phyloP scores from a whole-genome alignment of 2,329 filamentous ascomycete species.

The Colletotrichum agaves region DNA sequence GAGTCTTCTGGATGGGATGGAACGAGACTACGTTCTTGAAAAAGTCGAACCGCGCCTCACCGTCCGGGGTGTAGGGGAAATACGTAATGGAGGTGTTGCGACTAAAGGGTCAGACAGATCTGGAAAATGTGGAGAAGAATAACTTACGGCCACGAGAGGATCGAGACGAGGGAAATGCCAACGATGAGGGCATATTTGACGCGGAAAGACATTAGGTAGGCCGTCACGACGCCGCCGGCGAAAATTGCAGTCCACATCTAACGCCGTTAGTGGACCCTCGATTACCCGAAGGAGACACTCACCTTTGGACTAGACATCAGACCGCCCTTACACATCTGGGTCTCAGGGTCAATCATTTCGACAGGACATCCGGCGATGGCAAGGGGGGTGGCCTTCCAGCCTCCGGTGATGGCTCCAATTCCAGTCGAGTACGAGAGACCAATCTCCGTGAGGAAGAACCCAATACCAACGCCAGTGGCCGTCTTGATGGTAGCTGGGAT shows the following conservation, averaged over 20 bases:
- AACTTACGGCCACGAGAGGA: slow-evolving; percentile 79
- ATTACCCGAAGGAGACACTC: slow-evolving; percentile 39
- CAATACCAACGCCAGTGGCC: slow-evolving; percentile 73
- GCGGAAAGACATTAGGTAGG: slow-evolving; percentile 82
- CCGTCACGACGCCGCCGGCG: slow-evolving; percentile 81
- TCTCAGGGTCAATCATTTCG: slow-evolving; percentile 59
- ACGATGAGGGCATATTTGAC: slow-evolving; percentile 81
- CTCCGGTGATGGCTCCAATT: slow-evolving; percentile 84
- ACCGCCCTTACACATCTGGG: slow-evolving; percentile 63
- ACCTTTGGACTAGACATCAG: slow-evolving; percentile 83
- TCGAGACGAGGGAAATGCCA: slow-evolving; percentile 76
- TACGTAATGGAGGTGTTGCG: slow-evolving; percentile 77
- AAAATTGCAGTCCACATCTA: slow-evolving; percentile 88
- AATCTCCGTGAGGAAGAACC: slow-evolving; percentile 71
- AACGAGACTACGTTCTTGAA: slow-evolving; percentile 79
- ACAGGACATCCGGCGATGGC: slow-evolving; percentile 79
- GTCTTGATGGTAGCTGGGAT: slow-evolving; percentile 74
- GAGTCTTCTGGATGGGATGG: slow-evolving; percentile 72
- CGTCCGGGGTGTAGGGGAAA: slow-evolving; percentile 74
- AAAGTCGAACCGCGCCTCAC: slow-evolving; percentile 74
- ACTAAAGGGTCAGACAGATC: slow-evolving; percentile 47
- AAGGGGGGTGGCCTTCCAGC: slow-evolving; percentile 72
- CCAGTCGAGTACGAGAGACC: slow-evolving; percentile 82
- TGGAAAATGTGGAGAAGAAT: neutral
- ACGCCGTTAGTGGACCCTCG: slow-evolving; percentile 10